These are phyloP conservation scores for Astrothelium subdiscretum DNA, from an alignment of 495 filamentous ascomycete genomes.

Conservation along the genomic window DNA sequence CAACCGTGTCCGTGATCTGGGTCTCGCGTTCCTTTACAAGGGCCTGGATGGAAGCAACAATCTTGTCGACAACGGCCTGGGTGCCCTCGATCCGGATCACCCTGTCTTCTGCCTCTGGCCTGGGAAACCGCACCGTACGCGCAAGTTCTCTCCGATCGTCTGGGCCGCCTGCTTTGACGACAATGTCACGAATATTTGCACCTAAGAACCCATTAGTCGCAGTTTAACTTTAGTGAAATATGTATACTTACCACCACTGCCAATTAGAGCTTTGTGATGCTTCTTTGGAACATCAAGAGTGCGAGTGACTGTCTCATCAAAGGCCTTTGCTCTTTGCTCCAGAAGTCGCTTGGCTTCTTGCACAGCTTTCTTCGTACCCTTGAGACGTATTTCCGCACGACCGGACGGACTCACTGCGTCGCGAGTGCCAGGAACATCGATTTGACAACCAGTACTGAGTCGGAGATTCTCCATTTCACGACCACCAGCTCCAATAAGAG, in stretches of 20 bases:
- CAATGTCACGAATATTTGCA: conserved; percentile 73
- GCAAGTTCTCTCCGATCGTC: conserved; percentile 68
- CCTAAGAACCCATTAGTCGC: conserved; percentile 44
- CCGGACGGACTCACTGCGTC: conserved; percentile 49
- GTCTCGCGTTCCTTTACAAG: conserved; percentile 70
- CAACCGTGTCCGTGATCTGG: conserved; percentile 61
- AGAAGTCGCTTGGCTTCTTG: conserved; percentile 79
- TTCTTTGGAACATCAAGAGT: conserved; percentile 82
- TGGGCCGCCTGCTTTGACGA: conserved; percentile 77
- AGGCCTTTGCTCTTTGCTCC: conserved; percentile 68
- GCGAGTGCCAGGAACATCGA: conserved; percentile 70
- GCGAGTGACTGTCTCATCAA: conserved; percentile 74
- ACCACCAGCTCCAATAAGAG: conserved; percentile 79
- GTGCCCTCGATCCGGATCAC: conserved; percentile 79
- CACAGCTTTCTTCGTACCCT: conserved; percentile 82
- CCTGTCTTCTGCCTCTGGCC: conserved; percentile 64
- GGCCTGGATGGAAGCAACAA: conserved; percentile 64
- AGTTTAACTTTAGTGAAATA: neutral
- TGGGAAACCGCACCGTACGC: conserved; percentile 83
- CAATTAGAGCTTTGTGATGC: conserved; percentile 84
- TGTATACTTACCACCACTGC: conserved; percentile 60
- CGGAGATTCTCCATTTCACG: conserved; percentile 84
- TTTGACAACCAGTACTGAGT: conserved; percentile 66
- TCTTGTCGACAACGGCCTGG: conserved; percentile 73
- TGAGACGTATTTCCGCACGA: conserved; percentile 72